Percentiles rank a stretch among this genome's conserved stretches.
Conservation (phyloP, 2,329 filamentous ascomycete genomes). For the Nannizziopsis barbatae region DNA sequence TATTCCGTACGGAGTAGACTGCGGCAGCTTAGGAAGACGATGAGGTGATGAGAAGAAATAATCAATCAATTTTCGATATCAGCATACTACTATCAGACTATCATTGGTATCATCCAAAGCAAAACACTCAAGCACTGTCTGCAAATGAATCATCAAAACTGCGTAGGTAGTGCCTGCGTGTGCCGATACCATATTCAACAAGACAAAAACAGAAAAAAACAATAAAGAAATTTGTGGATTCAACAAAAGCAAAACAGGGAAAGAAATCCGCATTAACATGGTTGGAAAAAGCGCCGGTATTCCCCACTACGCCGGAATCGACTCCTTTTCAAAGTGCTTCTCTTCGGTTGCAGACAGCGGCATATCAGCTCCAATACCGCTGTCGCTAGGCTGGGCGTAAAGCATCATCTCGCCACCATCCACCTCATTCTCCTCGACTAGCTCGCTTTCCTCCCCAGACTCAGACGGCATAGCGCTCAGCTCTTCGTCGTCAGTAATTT, state of each 20-base stretch:
- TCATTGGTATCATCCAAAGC: conserved; percentile 11
- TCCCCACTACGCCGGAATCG: conserved; percentile 7
- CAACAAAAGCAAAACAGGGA: conserved; percentile 14
- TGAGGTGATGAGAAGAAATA: not conserved
- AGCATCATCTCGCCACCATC: conserved; percentile 16
- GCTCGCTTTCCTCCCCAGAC: conserved; percentile 21
- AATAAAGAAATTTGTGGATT: conserved; percentile 3
- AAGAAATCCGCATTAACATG: conserved; percentile 13
- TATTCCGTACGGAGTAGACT: too few relatives aligned
- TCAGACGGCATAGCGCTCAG: conserved; percentile 18
- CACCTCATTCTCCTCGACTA: conserved; percentile 14
- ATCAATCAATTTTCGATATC: not conserved
- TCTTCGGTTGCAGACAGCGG: conserved; percentile 9
- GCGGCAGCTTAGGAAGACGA: too few relatives aligned
- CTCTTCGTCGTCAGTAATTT: conserved; percentile 16
- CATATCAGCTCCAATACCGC: conserved; percentile 23
- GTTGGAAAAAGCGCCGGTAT: conserved; percentile 14
- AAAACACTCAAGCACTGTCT: conserved; percentile 6
- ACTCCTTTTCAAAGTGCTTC: conserved; percentile 11
- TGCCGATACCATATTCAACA: conserved; percentile 2
- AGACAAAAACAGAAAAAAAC: not conserved
- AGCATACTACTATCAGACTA: not conserved
- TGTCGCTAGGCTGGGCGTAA: conserved; percentile 21
- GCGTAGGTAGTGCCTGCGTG: conserved; percentile 5
- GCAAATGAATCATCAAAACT: conserved; percentile 5